A percentile compares a stretch with the other conserved stretches of the same genome.
Conservation (phyloP, 2,329 filamentous ascomycete species). For the Aspergillus udagawae region DNA sequence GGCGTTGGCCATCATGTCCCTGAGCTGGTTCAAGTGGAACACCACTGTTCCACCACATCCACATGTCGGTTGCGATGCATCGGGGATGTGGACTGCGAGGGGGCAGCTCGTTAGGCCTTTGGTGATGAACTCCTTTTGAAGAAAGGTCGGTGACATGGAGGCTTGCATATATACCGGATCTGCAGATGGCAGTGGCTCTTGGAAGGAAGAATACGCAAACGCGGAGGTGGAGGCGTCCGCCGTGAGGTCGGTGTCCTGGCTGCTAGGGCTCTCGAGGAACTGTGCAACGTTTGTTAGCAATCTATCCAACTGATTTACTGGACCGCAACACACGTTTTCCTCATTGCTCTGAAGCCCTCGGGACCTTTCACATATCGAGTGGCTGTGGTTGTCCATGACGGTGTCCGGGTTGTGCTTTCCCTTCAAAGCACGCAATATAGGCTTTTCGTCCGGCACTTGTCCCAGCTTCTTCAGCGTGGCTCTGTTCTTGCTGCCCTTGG, state of each 20-base stretch:
- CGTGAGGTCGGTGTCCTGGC: not conserved
- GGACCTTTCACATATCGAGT: not conserved
- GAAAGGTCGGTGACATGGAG: constrained; percentile 29
- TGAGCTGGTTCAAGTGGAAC: constrained; percentile 30
- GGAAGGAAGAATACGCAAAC: not conserved
- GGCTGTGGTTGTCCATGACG: constrained; percentile 11
- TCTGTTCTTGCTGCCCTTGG: constrained; percentile 38
- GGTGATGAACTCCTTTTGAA: constrained; percentile 25
- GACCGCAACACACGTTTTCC: not conserved
- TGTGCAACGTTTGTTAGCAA: not conserved
- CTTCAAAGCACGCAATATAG: constrained; percentile 15
- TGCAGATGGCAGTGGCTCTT: not conserved
- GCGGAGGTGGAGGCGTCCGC: not conserved
- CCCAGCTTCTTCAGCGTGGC: constrained; percentile 35
- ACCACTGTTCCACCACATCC: constrained; percentile 29
- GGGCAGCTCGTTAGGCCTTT: constrained; percentile 24
- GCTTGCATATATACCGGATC: constrained; percentile 20
- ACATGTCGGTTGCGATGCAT: constrained; percentile 19
- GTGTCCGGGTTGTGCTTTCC: constrained; percentile 11
- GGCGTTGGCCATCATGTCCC: constrained; percentile 22
- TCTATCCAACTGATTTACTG: not conserved
- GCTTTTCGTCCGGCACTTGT: constrained; percentile 31
- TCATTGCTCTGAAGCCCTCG: not conserved
- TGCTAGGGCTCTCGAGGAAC: not conserved
- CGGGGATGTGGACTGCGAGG: constrained; percentile 26